phyloP scores from a whole-genome alignment of 2,329 filamentous ascomycete genomes.

The Canariomyces notabilis region DNA sequence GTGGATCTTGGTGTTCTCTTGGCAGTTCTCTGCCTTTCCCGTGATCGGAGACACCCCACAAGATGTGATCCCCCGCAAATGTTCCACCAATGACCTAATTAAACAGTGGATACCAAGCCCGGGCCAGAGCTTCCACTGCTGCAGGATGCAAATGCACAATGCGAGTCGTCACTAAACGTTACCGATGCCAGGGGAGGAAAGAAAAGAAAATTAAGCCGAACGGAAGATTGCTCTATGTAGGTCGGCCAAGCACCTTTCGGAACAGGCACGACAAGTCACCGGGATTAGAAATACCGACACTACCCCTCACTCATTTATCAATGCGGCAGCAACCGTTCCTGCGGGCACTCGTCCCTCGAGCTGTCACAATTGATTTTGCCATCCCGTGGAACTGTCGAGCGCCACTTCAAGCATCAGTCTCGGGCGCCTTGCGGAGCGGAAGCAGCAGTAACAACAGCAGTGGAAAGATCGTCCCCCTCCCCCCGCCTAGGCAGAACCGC shows the following conservation, averaged over 20 bases:
- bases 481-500: conserved; percentile 13
- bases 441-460: conserved; percentile 4
- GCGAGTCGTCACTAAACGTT: not conserved
- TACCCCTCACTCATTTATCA: conserved; percentile 1
- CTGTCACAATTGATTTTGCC: conserved; percentile 1
- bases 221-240: conserved; percentile 11
- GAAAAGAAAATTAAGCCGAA: conserved; percentile 15
- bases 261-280: not conserved
- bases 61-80: conserved; percentile 15
- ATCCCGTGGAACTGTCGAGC: conserved; percentile 9
- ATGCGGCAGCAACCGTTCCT: conserved; percentile 12
- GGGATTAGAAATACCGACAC: conserved; percentile 10
- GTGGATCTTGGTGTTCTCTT: not conserved
- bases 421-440: conserved; percentile 2
- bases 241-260: not conserved
- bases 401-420: conserved; percentile 10
- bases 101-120: not conserved
- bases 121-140: conserved; percentile 10
- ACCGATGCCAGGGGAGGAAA: not conserved
- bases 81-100: conserved; percentile 23
- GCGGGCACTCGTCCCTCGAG: conserved; percentile 12
- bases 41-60: conserved; percentile 7
- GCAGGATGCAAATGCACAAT: conserved; percentile 2
- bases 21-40: no score
- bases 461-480: conserved; percentile 2